These are phyloP conservation scores for Podaxis sp. DNA, from an alignment of 768 basidiomycete species.

Conservation along the genomic window DNA sequence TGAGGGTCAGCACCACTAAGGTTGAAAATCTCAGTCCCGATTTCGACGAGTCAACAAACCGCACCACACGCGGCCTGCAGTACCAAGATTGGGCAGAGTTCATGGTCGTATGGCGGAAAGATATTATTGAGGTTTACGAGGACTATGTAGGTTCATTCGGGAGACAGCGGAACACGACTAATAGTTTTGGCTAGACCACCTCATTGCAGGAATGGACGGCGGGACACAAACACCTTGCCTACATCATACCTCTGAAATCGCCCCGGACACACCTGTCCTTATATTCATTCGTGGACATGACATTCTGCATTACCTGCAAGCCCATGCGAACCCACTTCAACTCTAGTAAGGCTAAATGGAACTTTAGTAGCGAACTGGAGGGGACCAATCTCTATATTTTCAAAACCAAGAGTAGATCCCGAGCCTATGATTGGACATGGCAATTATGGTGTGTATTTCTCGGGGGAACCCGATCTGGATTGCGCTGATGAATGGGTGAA, in stretches of 20 bases:
- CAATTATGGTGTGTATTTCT: constrained; percentile 60
- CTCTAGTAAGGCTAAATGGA: constrained; percentile 38
- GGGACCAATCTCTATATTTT: constrained; percentile 89
- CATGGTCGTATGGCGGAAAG: constrained; percentile 80
- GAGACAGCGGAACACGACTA: not conserved
- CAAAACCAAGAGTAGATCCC: constrained; percentile 73
- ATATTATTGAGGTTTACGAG: constrained; percentile 79
- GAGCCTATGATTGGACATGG: constrained; percentile 91
- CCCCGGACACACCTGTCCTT: constrained; percentile 71
- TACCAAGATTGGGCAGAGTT: constrained; percentile 80
- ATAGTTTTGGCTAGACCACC: constrained; percentile 15
- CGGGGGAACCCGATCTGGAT: constrained; percentile 1
- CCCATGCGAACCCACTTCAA: constrained; percentile 46
- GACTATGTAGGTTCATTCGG: constrained; percentile 64
- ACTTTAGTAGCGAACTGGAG: constrained; percentile 24
- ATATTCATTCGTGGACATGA: constrained; percentile 84
- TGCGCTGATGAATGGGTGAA: not conserved
- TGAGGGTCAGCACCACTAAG: constrained; percentile 68
- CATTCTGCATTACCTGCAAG: constrained; percentile 74
- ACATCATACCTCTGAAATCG: constrained; percentile 69
- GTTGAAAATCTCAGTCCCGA: constrained; percentile 43
- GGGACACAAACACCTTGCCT: constrained; percentile 78
- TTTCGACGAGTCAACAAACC: constrained; percentile 71
- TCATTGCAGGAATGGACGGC: constrained; percentile 49
- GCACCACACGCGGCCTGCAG: constrained; percentile 57